Base-by-base conservation (phyloP, 1,284 basidiomycete species). In the Ceratorhiza oryzae-sativae region DNA sequence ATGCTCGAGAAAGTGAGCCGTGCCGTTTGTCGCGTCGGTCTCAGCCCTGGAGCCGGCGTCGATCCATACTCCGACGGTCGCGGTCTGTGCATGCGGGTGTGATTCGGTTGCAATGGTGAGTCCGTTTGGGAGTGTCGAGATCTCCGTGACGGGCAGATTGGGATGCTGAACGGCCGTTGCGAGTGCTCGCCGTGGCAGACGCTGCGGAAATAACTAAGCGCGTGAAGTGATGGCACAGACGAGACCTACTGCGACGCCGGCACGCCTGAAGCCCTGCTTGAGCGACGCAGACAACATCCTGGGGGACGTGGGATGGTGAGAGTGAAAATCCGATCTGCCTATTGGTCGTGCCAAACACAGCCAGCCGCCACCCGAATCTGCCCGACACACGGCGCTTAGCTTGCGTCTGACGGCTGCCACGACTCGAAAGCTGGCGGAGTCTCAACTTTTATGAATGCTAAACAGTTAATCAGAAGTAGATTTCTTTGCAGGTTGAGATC, bases 61-160 rank as follows among this genome's bases (percentile, higher is more conserved):
- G 79, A 99, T 97, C 96, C 96, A 99, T 72, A 98, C 92, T 77
- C 97, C 97, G 56, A 99, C 95, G 36, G 97, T 99, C 18, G 97
- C 97, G 13, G 97, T 98, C 83, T 97, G 93, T n/a, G 95, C 92
- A 80, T 94, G 90, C 25, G 95, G 88, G 76, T 96, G 94, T 30
- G 94, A 86, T 84, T 98, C 96, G 5, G 93, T 95, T 48, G 93
- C 93, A 76, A 95, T 88, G n/a, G 93, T 95, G 73, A 97, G 84
- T 73, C 95, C 95, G 84, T 97, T 97, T 18, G 92, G 85, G 71
- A 98, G 89, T 5, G 93, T 95, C 36, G 94, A 91, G 75, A 93
- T 88, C 82, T 95, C 89, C 59, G 95, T 97, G 74, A 90, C 84
- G 63, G 94, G 94, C 72, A 55, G 51, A 45, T 30, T 70, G 12